Base-by-base conservation (phyloP, 768 basidiomycete species). In the Collybia sp. region DNA sequence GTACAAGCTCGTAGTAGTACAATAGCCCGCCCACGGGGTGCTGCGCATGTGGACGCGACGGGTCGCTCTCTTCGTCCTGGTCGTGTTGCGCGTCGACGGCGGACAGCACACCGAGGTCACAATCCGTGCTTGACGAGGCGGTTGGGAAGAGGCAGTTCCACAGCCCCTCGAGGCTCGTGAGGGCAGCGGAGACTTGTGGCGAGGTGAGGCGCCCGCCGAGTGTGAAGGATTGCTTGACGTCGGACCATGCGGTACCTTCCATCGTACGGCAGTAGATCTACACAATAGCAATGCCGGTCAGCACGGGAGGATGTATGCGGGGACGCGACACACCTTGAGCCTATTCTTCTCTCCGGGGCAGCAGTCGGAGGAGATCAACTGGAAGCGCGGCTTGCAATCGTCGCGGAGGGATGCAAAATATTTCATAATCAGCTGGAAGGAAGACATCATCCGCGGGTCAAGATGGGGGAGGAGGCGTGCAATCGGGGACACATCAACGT, bases 61-160 rank as follows among this genome's bases (percentile, higher is more conserved):
- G 42, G 46, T 41, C 19, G 40, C 42, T 36, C 25, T 25, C 25
- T 8, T 25, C 25, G 25, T 3, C n/a, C 25, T 25, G 25, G 18
- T 46, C 25, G 39, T 41, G 20, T 38, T 49, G 43, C 33, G 33
- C 36, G 44, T 45, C 37, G 16, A 30, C 30, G 30, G 17, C 15
- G 36, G 35, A 40, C 34, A 43, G 42, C 12, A 54, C 47, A 17
- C 55, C 51, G 42, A 65, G 55, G 43, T 61, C 53, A 25, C 49
- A 46, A 43, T 58, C 50, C 20, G 48, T 54, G 1, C 38, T 20
- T 1, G 64, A 65, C 42, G 50, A 42, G 15, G 59, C 56, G n/a
- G 51, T 51, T 3, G 64, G 64, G 44, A 65, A 65, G 1, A 65
- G 35, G 18, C 56, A 48, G 31, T 65, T 60, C 64, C 64, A 65